Evolutionary conservation across 805 yeast genomes (phyloP), one percentile per base, ranked within the genome.

Genomic region (Clavispora phyllophila): DNA sequence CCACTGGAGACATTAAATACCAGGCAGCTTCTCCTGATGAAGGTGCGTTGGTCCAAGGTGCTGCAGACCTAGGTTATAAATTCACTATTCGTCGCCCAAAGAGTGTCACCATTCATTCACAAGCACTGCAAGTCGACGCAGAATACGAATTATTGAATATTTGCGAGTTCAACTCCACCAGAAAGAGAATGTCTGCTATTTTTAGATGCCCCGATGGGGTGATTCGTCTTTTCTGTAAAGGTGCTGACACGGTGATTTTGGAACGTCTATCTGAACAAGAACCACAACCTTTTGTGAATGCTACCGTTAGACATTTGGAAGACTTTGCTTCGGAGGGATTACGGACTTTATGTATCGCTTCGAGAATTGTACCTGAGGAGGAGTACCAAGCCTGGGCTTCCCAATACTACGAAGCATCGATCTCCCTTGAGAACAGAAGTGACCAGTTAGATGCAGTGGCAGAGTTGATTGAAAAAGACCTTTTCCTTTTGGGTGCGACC

Each of bases 1-100:
- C 68, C 43, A 58, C 62, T 3, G 87, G 85, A 0, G 53, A 73
- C 2, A 82, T 93, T 49, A 90, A 87, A 61, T 93, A 95, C 61
- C 99, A 93, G 65, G 99, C 99, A 1, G 96, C 99, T 0, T 90
- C 98, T 0, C 99, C 99, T 0, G 99, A 93, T 68, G 99, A 95
- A 70, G 99, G 99, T 40, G 99, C 99, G 0, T 72, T 93, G 47
- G 99, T 93, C 2, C 89, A 90, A 55, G 99, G 99, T 45, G 98
- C 96, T 14, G 93, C 97, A 0, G 73, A 72, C 56, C 68, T 91
- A 37, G 98, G 97, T 0, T 93, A 84, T 60, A 81, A 76, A 48
- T 95, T 93, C 60, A 76, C 78, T 7, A 80, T 88, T 37, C 84
- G 99, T 67, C 81, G 81, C 38, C 99, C 99, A 5, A 81, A 81